A percentile compares a stretch with the other conserved stretches of the same genome.
Evolutionary conservation across 305 asterid genomes (phyloP).

Genomic region (Euphrasia arctica): DNA sequence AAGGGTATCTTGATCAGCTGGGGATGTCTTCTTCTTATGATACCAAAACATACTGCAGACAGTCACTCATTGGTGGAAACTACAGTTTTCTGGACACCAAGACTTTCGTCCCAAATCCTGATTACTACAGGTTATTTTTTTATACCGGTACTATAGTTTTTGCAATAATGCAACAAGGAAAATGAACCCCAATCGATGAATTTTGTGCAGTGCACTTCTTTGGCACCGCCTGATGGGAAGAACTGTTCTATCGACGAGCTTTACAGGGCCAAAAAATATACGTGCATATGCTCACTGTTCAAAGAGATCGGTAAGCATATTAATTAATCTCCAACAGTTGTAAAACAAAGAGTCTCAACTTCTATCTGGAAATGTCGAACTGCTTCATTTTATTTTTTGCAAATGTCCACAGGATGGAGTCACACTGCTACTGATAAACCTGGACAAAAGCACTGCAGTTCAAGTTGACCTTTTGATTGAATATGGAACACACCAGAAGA

Average conservation of each 20-base stretch:
- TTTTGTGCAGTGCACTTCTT: constrained; percentile 66
- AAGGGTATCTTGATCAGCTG: too few relatives aligned
- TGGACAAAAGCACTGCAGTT: constrained; percentile 47
- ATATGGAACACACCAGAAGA: background rate
- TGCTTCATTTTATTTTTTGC: background rate
- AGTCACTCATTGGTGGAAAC: too few relatives aligned
- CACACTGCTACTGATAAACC: constrained; percentile 72
- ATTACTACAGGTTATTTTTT: too few relatives aligned
- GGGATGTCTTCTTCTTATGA: too few relatives aligned
- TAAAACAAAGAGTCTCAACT: background rate
- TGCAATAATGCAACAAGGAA: background rate
- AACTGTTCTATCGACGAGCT: too few relatives aligned
- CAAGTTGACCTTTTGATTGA: constrained; percentile 40
- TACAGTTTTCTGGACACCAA: too few relatives aligned
- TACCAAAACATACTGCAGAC: too few relatives aligned
- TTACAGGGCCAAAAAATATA: constrained; percentile 47
- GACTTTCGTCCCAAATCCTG: too few relatives aligned
- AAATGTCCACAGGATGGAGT: constrained; percentile 54
- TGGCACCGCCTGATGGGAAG: constrained; percentile 97
- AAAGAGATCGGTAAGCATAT: constrained; percentile 54
- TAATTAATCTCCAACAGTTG: background rate
- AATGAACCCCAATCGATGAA: background rate
- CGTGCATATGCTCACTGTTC: constrained; percentile 87
- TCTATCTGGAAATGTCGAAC: background rate
- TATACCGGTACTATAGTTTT: background rate